These are phyloP conservation scores for Trichoderma hamatum DNA, from an alignment of 2,329 filamentous ascomycete species.

Conservation along the genomic window DNA sequence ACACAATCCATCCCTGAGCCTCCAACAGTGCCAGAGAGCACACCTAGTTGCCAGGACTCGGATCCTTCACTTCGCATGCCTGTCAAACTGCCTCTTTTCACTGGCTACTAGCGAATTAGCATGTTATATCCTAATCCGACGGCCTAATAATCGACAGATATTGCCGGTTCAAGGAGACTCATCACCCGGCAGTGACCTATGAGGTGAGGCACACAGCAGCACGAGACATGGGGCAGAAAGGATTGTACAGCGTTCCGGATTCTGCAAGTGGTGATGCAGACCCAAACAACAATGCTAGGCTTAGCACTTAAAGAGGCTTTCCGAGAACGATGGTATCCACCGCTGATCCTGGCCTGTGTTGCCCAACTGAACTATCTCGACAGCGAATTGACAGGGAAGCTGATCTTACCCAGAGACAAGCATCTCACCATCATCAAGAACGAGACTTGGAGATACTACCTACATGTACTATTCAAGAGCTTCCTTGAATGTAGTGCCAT, in stretches of 20 bases:
- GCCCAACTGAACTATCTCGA: neutral
- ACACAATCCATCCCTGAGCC: neutral
- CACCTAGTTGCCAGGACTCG: neutral
- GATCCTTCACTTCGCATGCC: slow-evolving; percentile 19
- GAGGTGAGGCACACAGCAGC: neutral
- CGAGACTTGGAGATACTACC: neutral
- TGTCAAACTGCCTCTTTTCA: neutral
- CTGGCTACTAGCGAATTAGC: neutral
- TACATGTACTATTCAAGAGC: neutral
- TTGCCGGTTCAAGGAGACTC: neutral
- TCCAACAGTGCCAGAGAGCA: neutral
- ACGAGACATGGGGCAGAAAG: slow-evolving; percentile 1
- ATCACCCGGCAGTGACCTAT: neutral
- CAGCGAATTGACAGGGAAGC: neutral
- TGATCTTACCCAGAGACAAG: neutral
- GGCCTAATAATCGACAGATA: slow-evolving; percentile 5
- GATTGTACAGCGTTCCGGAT: neutral
- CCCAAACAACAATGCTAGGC: neutral
- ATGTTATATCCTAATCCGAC: neutral
- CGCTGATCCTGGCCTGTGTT: neutral
- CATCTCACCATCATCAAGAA: neutral
- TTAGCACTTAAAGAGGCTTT: slow-evolving; percentile 11
- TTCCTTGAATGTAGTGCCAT: neutral
- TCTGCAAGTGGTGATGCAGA: neutral
- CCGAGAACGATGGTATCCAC: neutral